Evolutionary conservation across 1,284 basidiomycete genomes (phyloP), one percentile per base, ranked within the genome.

Genomic region (Athelia sp.): DNA sequence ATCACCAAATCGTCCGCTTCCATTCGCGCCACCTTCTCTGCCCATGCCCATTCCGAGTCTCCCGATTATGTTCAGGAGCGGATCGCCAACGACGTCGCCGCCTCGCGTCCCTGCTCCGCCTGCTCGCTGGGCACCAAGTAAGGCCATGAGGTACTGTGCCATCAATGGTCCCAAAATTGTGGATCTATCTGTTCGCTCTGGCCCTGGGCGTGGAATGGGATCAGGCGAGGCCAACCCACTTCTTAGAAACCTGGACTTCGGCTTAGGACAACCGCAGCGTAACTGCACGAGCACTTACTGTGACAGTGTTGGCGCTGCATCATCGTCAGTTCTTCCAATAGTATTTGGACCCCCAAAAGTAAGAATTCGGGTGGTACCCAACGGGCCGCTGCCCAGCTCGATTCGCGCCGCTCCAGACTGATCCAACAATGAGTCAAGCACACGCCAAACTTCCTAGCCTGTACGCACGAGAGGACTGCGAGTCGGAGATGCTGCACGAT

Each of bases 121-220:
- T 13, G 6, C 26, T 64, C 17, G 52, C 51, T n/a, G 70, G 54
- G 62, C 69, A 51, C 76, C 76, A 31, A 89, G 68, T 54, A 88
- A 63, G 1, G 81, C 68, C 63, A 87, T 70, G 1, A 90, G 68
- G 63, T 89, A 89, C 56, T 87, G 85, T 0, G 82, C 77, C 76
- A 89, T 82, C 17, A 86, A 56, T 11, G 76, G 71, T 2, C 82
- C 82, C 13, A 73, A 72, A 38, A 88, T 84, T 8, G 36, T n/a
- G n/a, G n/a, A 22, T 66, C 66, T 35, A 61, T 60, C 32, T 62
- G 66, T n/a, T 56, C 52, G 32, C 56, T 58, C 22, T 55, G 36
- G 36, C 6, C n/a, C 8, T 40, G n/a, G n/a, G n/a, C 19, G 6
- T 4, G 36, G 15, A 6, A 6, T n/a, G 15, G 36, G 8, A 17